Evolutionary conservation across 371 early-diverging fungal genomes (phyloP).

Genomic region (Gilbertella persicaria): DNA sequence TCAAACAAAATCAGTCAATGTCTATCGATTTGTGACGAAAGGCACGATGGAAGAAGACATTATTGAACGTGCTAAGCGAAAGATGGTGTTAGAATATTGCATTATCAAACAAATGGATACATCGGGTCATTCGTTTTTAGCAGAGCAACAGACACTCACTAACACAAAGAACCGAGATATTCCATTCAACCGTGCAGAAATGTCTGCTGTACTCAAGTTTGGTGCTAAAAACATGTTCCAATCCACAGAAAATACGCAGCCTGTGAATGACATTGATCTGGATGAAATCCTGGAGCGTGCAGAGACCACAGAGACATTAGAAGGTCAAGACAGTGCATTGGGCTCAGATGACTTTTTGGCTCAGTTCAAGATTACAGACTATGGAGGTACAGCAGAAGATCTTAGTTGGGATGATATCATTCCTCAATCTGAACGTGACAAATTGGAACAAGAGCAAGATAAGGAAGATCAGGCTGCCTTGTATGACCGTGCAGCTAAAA

Average conservation of each 20-base stretch:
- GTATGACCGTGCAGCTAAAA: slow-evolving; percentile 56
- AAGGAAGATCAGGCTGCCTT: slow-evolving; percentile 51
- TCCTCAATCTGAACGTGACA: slow-evolving; percentile 80
- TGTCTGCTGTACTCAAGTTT: slow-evolving; percentile 94
- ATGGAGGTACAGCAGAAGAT: slow-evolving; percentile 73
- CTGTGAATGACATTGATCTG: slow-evolving; percentile 90
- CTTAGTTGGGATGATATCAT: slow-evolving; percentile 96
- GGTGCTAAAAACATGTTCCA: slow-evolving; percentile 97
- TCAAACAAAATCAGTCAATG: slow-evolving; percentile 97
- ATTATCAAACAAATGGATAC: slow-evolving; percentile 99
- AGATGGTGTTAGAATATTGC: slow-evolving; percentile 98
- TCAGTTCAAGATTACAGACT: slow-evolving; percentile 94
- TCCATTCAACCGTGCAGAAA: slow-evolving; percentile 78
- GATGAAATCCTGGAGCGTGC: slow-evolving; percentile 95
- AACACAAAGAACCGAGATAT: slow-evolving; percentile 47
- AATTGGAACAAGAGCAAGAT: slow-evolving; percentile 60
- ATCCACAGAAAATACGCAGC: slow-evolving; percentile 70
- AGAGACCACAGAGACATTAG: slow-evolving; percentile 85
- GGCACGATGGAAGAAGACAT: slow-evolving; percentile 99
- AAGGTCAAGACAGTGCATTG: slow-evolving; percentile 57
- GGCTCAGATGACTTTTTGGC: slow-evolving; percentile 91
- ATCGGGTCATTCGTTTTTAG: slow-evolving; percentile 70
- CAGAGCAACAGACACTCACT: slow-evolving; percentile 25
- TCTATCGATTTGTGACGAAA: slow-evolving; percentile 97
- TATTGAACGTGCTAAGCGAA: slow-evolving; percentile 96